These are phyloP conservation scores for Curvularia lunata DNA, from an alignment of 2,329 filamentous ascomycete species.

Conservation along the genomic window DNA sequence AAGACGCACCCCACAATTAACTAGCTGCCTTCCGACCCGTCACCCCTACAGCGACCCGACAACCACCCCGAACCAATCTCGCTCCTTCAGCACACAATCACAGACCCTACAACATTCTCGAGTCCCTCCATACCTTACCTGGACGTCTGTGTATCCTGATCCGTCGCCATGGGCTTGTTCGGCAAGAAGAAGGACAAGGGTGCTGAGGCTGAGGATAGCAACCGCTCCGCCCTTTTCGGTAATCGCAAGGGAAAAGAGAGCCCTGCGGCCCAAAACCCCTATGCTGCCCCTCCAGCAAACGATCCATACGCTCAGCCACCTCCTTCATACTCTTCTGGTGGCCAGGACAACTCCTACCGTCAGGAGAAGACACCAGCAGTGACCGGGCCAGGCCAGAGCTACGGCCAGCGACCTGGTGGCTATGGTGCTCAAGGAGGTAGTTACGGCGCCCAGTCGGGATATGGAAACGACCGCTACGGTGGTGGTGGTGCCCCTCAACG, in stretches of 20 bases:
- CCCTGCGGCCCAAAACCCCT: constrained; percentile 56
- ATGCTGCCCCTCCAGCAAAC: constrained; percentile 51
- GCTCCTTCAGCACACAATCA: background rate
- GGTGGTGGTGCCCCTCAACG: constrained; percentile 48
- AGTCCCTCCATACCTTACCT: background rate
- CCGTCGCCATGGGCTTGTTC: constrained; percentile 53
- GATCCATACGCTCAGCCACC: constrained; percentile 61
- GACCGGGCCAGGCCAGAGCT: constrained; percentile 49
- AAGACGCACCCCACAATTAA: constrained; percentile 23
- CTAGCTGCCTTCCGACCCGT: constrained; percentile 17
- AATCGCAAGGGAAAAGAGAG: constrained; percentile 59
- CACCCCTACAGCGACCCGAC: background rate
- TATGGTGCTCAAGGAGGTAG: constrained; percentile 38
- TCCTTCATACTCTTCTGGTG: constrained; percentile 47
- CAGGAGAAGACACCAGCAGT: constrained; percentile 55
- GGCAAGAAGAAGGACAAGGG: constrained; percentile 62
- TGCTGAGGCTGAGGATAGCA: constrained; percentile 60
- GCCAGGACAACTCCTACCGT: constrained; percentile 42
- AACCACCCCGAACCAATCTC: background rate
- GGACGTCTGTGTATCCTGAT: background rate
- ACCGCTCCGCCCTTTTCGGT: constrained; percentile 66
- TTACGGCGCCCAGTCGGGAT: constrained; percentile 45
- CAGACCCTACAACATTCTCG: background rate
- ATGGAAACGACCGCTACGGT: constrained; percentile 58
- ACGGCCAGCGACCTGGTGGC: constrained; percentile 46